Percentiles rank a stretch among this genome's conserved stretches.
Evolutionary conservation across 805 yeast species (phyloP).

Genomic region (Hanseniaspora hatyaiensis): DNA sequence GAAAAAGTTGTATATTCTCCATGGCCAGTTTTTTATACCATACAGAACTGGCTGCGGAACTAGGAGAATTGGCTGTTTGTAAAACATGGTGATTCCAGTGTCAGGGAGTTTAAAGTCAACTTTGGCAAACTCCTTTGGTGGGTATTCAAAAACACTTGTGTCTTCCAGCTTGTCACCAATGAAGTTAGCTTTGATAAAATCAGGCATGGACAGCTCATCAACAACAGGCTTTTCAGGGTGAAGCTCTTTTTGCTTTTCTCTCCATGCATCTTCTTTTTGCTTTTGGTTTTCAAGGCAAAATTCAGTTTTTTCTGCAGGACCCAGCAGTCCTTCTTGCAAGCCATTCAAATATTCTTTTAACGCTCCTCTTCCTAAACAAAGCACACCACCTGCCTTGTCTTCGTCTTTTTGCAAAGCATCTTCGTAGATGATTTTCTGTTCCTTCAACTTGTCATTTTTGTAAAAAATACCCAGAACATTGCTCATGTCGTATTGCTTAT

Average conservation of each 20-base stretch:
- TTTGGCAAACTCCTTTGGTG: conserved; percentile 48
- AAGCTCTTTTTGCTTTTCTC: conserved; percentile 20
- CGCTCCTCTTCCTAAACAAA: conserved; percentile 91
- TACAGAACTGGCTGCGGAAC: conserved; percentile 64
- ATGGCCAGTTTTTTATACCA: conserved; percentile 70
- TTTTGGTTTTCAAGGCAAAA: conserved; percentile 8
- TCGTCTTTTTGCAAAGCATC: conserved; percentile 37
- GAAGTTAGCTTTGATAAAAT: conserved; percentile 52
- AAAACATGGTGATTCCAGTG: conserved; percentile 41
- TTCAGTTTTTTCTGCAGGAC: conserved; percentile 59
- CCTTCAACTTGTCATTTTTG: conserved; percentile 24
- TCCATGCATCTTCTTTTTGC: conserved; percentile 19
- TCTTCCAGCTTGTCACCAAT: conserved; percentile 49
- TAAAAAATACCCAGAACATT: conserved; percentile 51
- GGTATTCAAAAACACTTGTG: conserved; percentile 31
- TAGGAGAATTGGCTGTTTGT: conserved; percentile 68
- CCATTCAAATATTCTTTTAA: conserved; percentile 87
- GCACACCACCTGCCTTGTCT: conserved; percentile 62
- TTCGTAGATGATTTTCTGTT: conserved; percentile 22
- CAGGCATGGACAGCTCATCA: conserved; percentile 24
- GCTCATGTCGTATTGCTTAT: conserved; percentile 33
- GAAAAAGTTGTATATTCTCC: conserved; percentile 66
- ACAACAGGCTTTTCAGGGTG: conserved; percentile 17
- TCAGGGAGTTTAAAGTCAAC: conserved; percentile 26
- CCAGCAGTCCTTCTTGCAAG: conserved; percentile 85